Conservation (phyloP, 305 asterid genomes). For the Solanum hybrid region DNA sequence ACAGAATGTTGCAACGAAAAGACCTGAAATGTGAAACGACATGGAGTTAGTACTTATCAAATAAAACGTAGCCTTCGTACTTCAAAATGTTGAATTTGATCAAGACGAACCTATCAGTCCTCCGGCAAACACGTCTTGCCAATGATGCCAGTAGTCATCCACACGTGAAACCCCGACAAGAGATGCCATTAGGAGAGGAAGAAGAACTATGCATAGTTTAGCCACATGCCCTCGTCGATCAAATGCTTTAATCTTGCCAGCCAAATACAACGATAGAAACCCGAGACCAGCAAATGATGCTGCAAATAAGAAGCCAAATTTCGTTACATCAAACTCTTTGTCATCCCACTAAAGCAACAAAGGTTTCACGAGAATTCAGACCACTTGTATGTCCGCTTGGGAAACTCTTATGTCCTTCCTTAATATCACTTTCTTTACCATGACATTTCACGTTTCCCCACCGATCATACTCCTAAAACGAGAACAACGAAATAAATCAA, state of each 20-base stretch:
- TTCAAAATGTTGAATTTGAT: not conserved
- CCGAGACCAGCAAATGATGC: constrained; percentile 97
- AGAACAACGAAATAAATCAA: not conserved
- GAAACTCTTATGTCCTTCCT: constrained; percentile 95
- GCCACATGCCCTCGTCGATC: constrained; percentile 74
- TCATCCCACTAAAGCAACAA: not conserved
- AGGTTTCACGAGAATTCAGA: not conserved
- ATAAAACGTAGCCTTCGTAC: not conserved
- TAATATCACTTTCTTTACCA: constrained; percentile 65
- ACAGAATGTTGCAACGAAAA: constrained; percentile 47
- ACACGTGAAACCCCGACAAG: constrained; percentile 88
- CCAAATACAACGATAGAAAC: constrained; percentile 59
- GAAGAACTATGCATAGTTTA: constrained; percentile 62
- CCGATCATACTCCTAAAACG: constrained; percentile 39
- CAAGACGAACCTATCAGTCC: constrained; percentile 48
- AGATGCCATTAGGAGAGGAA: constrained; percentile 73
- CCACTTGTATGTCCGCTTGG: constrained; percentile 70
- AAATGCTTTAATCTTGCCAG: constrained; percentile 76
- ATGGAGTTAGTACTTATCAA: not conserved
- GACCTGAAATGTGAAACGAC: constrained; percentile 28
- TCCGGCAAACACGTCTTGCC: constrained; percentile 92
- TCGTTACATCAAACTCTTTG: not conserved
- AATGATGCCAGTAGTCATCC: constrained; percentile 94
- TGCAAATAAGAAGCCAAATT: constrained; percentile 16
- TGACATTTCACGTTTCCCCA: constrained; percentile 70